Conservation (phyloP, 176 grass and related monocot species). For the Dactylis glomerata region DNA sequence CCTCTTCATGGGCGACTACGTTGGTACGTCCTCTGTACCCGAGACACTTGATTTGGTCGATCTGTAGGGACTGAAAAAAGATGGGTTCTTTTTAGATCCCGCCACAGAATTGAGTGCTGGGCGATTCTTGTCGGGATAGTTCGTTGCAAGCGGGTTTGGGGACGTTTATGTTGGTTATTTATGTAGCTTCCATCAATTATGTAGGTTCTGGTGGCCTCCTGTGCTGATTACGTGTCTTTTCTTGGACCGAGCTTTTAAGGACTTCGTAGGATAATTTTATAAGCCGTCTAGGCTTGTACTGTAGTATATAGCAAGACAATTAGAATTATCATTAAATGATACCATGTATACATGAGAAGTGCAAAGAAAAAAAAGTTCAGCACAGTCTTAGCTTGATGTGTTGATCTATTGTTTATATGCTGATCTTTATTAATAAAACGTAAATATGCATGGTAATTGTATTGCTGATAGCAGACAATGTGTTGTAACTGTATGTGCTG, state of each 20-base stretch:
- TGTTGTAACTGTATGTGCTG: too few relatives aligned
- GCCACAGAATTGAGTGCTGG: not conserved
- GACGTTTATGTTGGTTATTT: not conserved
- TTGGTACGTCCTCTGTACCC: constrained; percentile 45
- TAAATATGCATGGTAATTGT: not conserved
- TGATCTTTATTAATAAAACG: constrained; percentile 6
- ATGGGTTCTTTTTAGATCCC: not conserved
- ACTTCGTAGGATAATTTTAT: constrained; percentile 1
- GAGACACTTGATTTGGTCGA: constrained; percentile 5
- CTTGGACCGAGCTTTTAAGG: not conserved
- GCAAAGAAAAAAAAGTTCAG: not conserved
- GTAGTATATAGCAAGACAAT: not conserved
- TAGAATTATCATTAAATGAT: constrained; percentile 13
- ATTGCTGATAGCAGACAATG: not conserved
- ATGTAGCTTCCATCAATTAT: not conserved
- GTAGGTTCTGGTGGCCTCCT: not conserved
- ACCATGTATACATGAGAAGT: not conserved
- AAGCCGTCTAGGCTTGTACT: not conserved
- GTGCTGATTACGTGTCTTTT: not conserved
- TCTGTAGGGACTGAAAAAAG: not conserved
- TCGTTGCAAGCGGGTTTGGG: not conserved
- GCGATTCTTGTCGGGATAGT: not conserved
- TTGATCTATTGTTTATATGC: not conserved
- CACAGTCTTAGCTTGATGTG: not conserved
- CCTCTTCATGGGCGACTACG: constrained; percentile 99